Conservation (phyloP, 2,329 filamentous ascomycete genomes). For the Sporothrix pallida region DNA sequence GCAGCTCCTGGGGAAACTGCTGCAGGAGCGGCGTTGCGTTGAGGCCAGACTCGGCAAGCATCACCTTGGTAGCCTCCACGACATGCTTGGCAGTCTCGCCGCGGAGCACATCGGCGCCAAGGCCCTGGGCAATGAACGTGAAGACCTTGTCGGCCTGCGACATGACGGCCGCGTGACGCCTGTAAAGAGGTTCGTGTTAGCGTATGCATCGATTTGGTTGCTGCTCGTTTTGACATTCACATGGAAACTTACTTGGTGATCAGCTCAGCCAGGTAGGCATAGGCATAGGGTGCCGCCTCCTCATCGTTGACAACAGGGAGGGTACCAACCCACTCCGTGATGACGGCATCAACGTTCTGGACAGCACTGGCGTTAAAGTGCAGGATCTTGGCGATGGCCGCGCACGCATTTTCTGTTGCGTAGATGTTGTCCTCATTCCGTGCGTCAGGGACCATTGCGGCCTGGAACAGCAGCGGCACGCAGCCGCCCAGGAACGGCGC, state of each 20-base stretch:
- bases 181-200: constrained; percentile 47
- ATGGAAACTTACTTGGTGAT: constrained; percentile 82
- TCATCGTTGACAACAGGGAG: constrained; percentile 93
- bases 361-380: constrained; percentile 85
- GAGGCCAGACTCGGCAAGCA: constrained; percentile 74
- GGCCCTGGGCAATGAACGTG: constrained; percentile 80
- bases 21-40: constrained; percentile 78
- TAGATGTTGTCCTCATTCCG: constrained; percentile 93
- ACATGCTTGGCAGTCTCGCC: constrained; percentile 81
- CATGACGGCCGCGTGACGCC: constrained; percentile 83
- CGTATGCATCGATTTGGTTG: no score
- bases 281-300: constrained; percentile 95
- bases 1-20: constrained; percentile 77
- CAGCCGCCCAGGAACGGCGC: constrained; percentile 82
- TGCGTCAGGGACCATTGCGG: constrained; percentile 79
- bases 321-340: constrained; percentile 86
- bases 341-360: constrained; percentile 74
- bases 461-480: constrained; percentile 82
- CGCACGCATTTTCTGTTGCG: constrained; percentile 95
- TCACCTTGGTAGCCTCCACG: constrained; percentile 75
- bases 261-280: constrained; percentile 86
- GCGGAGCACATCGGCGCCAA: constrained; percentile 88
- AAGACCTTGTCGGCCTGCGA: constrained; percentile 82
- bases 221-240: background rate
- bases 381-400: constrained; percentile 94